phyloP scores from a whole-genome alignment of 768 basidiomycete genomes.

The Pleurotus tuoliensis region DNA sequence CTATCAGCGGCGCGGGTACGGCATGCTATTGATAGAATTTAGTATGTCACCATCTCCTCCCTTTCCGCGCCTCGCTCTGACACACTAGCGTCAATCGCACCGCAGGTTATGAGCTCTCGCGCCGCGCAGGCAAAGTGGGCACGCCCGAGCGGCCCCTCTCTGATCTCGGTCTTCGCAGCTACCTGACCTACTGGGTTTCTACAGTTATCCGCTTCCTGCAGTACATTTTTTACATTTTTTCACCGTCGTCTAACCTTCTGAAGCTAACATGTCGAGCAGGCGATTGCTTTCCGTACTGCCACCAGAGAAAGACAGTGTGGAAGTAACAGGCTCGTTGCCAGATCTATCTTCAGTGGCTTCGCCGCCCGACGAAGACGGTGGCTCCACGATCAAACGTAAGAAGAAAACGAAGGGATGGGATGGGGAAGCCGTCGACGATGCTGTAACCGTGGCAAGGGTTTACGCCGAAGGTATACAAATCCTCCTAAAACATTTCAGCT shows the following conservation, averaged over 20 bases:
- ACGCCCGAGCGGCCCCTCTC: constrained; percentile 95
- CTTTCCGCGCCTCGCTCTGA: background rate
- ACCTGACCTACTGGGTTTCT: constrained; percentile 85
- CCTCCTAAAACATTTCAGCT: no score
- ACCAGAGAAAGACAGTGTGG: constrained; percentile 43
- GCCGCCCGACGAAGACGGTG: constrained; percentile 25
- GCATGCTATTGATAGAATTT: constrained; percentile 97
- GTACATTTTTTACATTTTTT: constrained; percentile 42
- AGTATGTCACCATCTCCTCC: constrained; percentile 49
- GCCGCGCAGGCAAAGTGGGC: constrained; percentile 72
- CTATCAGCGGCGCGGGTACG: constrained; percentile 85
- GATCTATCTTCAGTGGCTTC: constrained; percentile 33
- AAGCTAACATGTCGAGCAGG: constrained; percentile 18
- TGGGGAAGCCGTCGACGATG: constrained; percentile 50
- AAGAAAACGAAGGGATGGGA: constrained; percentile 68
- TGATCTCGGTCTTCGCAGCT: constrained; percentile 87
- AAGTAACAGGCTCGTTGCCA: constrained; percentile 39
- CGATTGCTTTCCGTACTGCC: constrained; percentile 62
- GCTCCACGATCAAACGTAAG: constrained; percentile 33
- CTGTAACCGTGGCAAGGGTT: constrained; percentile 4
- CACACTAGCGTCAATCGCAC: background rate
- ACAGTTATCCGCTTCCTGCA: constrained; percentile 82
- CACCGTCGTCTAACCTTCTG: background rate
- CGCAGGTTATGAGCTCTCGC: constrained; percentile 89
- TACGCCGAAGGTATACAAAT: constrained; percentile 33